Conservation (phyloP, 148 eudicot species). For the Bassia scoparia region DNA sequence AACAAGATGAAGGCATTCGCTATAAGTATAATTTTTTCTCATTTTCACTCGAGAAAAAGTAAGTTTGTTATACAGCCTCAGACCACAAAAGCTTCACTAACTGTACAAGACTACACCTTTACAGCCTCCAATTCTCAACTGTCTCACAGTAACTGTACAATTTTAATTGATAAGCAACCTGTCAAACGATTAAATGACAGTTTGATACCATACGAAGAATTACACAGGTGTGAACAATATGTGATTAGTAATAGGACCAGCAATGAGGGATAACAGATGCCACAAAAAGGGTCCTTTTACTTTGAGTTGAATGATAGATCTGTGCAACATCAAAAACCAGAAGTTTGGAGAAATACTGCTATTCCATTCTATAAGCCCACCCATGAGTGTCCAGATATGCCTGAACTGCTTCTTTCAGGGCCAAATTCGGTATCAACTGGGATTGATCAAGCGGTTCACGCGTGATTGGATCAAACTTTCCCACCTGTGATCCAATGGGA, state of each 20-base stretch:
- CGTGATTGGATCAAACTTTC: constrained; percentile 75
- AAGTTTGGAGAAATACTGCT: neutral
- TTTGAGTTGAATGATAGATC: constrained; percentile 7
- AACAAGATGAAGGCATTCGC: neutral
- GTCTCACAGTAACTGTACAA: constrained; percentile 26
- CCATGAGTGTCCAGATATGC: constrained; percentile 67
- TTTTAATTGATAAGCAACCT: neutral
- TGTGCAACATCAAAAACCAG: constrained; percentile 7
- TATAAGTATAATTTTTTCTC: too few species aligned
- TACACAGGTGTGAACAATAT: constrained; percentile 8
- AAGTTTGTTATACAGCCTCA: neutral
- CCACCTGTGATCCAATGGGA: constrained; percentile 45
- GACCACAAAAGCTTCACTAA: constrained; percentile 10
- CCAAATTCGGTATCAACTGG: constrained; percentile 71
- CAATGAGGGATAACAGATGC: constrained; percentile 7
- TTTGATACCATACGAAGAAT: constrained; percentile 9
- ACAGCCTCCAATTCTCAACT: constrained; percentile 12
- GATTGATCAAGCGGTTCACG: constrained; percentile 51
- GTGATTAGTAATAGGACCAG: constrained; percentile 9
- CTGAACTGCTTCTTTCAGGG: constrained; percentile 77
- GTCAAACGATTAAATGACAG: constrained; percentile 5
- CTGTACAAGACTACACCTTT: constrained; percentile 29
- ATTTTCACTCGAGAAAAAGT: neutral
- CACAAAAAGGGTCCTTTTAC: constrained; percentile 11
- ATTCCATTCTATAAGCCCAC: constrained; percentile 69